Evolutionary conservation across 768 basidiomycete species (phyloP), one percentile per base, ranked within the genome.

Genomic region (Austroboletus festivus): DNA sequence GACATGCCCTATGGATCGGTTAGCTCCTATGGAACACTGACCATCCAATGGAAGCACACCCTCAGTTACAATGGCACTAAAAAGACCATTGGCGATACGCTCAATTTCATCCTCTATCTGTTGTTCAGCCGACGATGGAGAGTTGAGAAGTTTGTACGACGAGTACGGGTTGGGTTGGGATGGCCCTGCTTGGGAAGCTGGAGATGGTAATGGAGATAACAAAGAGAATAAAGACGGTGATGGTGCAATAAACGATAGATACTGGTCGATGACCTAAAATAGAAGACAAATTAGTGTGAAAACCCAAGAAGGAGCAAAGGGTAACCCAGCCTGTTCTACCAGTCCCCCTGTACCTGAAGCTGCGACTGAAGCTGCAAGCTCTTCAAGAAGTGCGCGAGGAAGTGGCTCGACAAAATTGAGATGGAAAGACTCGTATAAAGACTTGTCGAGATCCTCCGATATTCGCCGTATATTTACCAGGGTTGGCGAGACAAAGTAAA

Each of bases 401-500:
- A 99, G 73, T 3, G 94, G 89, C 52, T 93, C 93, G 11, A 93
- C 92, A 64, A 98, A 99, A 67, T 94, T 95, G 54, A 99, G 74
- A 66, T 97, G 88, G 65, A 88, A 93, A 0, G 91, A 85, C 59
- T 96, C 91, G 63, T 99, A 99, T 38, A 97, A 77, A 22, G 77
- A 75, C 62, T 92, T 90, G 65, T 85, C 83, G 31, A 98, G 79
- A 70, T 99, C 96, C 65, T 95, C 86, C 15, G 92, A 87, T 76
- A 99, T 95, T 52, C 95, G 80, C 50, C 79, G 77, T 57, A 98
- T 79, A 64, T 98, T 99, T 46, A 74, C 71, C 12, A 89, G 73
- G 2, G 92, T 95, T 0, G 96, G 95, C 0, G 93, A 80, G 43
- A 98, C 88, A 63, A 99, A 96, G 73, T 99, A 99, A 24, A 98